phyloP scores from a whole-genome alignment of 257 asterid species.

The Thymus mandschuricus region DNA sequence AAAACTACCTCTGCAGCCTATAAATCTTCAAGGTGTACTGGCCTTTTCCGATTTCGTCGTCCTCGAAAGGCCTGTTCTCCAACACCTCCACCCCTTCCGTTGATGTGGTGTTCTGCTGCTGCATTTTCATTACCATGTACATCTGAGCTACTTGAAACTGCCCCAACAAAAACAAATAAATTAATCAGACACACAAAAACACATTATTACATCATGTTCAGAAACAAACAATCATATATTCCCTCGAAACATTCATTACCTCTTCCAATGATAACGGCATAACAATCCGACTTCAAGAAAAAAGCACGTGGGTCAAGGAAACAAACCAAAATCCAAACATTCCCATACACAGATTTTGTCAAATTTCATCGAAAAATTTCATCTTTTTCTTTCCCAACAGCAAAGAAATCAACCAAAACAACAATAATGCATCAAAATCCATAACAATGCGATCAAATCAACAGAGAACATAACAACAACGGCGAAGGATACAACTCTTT shows the following conservation, averaged over 20 bases:
- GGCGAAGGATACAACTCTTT: constrained; percentile 84
- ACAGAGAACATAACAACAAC: not conserved
- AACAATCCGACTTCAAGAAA: constrained; percentile 68
- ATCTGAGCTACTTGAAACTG: constrained; percentile 92
- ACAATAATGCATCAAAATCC: not conserved
- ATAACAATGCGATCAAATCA: not conserved
- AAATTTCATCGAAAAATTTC: not conserved
- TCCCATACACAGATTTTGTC: not conserved
- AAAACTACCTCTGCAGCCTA: constrained; percentile 68
- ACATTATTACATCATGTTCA: not conserved
- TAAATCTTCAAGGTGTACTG: constrained; percentile 79
- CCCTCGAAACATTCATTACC: constrained; percentile 45
- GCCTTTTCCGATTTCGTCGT: constrained; percentile 71
- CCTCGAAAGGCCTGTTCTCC: constrained; percentile 81
- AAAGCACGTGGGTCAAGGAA: constrained; percentile 56
- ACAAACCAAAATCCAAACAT: not conserved
- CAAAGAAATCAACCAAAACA: not conserved
- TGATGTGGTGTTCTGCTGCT: constrained; percentile 75
- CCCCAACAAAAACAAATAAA: constrained; percentile 12
- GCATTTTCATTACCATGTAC: constrained; percentile 93
- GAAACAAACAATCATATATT: not conserved
- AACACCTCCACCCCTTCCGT: constrained; percentile 89
- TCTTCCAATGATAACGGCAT: constrained; percentile 90
- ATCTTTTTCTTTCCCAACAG: not conserved
- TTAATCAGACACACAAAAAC: not conserved